phyloP scores from a whole-genome alignment of 805 yeast species.

The Saccharomycopsis selenospora region DNA sequence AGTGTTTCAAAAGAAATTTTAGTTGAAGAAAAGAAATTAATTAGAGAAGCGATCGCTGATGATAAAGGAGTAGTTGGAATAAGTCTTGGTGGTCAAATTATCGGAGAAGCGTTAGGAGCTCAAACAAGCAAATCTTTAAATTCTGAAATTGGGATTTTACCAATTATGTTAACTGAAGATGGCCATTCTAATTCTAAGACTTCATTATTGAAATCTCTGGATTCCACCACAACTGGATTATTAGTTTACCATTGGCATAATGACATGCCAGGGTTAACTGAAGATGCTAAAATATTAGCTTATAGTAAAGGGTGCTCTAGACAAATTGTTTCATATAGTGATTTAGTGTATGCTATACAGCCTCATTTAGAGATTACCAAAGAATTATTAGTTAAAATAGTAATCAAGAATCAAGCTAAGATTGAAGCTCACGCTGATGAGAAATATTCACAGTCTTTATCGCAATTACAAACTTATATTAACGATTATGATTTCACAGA shows the following conservation, averaged over 20 bases:
- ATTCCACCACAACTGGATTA: too few relatives aligned
- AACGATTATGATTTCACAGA: not conserved
- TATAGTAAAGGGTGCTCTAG: not conserved
- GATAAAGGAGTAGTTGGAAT: not conserved
- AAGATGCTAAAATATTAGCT: not conserved
- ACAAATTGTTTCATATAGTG: not conserved
- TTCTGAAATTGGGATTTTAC: not conserved
- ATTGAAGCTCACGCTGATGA: not conserved
- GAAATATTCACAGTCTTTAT: not conserved
- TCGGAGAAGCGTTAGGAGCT: not conserved
- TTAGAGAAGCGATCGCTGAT: not conserved
- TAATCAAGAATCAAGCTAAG: not conserved
- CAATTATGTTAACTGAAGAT: not conserved
- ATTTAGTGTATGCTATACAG: not conserved
- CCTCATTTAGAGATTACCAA: not conserved
- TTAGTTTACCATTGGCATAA: not conserved
- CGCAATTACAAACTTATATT: not conserved
- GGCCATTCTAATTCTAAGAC: not conserved
- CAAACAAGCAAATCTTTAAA: not conserved
- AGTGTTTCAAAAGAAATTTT: too few relatives aligned
- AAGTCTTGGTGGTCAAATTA: not conserved
- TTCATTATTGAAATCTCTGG: not conserved
- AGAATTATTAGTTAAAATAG: not conserved
- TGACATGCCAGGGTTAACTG: not conserved
- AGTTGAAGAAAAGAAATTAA: not conserved